Evolutionary conservation across 257 asterid genomes (phyloP), one percentile per base, ranked within the genome.

Genomic region (Leonotis leonurus): DNA sequence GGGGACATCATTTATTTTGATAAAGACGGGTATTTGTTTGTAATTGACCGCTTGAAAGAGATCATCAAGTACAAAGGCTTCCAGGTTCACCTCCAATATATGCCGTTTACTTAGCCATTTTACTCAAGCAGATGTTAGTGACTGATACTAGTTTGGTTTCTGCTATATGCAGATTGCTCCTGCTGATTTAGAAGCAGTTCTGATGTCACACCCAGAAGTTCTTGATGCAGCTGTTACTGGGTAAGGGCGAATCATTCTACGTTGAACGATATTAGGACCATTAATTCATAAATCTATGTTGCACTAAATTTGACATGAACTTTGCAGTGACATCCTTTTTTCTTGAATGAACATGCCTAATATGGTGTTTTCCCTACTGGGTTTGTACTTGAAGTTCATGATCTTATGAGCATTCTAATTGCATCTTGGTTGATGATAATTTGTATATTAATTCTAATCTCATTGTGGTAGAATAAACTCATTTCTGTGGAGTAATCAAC

Each of bases 1-100:
- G 97, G 97, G 18, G 97, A 90, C 69, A 82, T 90, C 13, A 94
- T 71, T 18, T 81, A 70, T 74, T 87, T 90, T 63, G 97, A 90
- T 80, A 65, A 71, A 60, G 91, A 85, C 33, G 96, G 96, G 59
- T 80, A 85, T 65, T 60, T 90, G 50, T 85, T 75, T 22, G 75
- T 90, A 30, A 70, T 80, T 32, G 98, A 90, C 68, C 87, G 98
- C 35, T 67, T 88, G 82, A 90, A 90, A 74, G 98, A 90, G 70
- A 24, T 84, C 46, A 88, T 90, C 83, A 90, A 90, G 72, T 90
- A 78, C 76, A 85, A 84, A 73, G 98, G 98, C 32, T 90, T 77
- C 83, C 96, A 90, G 95, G 97, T 83, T 75, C 7, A 57, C 39
- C 39, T 58, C 58, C 50, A 30, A n/a, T 60, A 9, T 22, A 22